Evolutionary conservation across 306 rosid genomes (phyloP).

Genomic region (Begonia fuchsioides): DNA sequence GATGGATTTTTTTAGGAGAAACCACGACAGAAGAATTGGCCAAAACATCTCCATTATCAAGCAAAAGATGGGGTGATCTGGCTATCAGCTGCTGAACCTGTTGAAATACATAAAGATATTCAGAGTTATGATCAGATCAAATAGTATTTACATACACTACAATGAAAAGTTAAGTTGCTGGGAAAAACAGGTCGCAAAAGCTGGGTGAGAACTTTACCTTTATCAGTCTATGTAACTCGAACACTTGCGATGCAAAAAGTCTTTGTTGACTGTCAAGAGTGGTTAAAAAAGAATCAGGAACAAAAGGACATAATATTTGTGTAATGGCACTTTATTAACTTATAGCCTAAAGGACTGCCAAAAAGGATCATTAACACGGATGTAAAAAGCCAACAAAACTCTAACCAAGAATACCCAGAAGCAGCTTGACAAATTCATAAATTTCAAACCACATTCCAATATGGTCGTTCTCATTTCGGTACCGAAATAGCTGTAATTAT

Average conservation of each 20-base stretch:
- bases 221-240: conserved; percentile 64
- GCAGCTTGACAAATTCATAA: background rate
- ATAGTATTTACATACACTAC: background rate
- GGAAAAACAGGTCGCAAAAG: conserved; percentile 2
- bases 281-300: conserved; percentile 15
- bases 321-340: too few species aligned
- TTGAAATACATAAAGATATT: conserved; percentile 3
- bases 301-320: background rate
- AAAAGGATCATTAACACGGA: too few species aligned
- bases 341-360: background rate
- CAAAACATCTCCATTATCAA: conserved; percentile 50
- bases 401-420: too few species aligned
- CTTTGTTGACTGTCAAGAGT: conserved; percentile 76
- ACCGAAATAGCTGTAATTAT: conserved; percentile 16
- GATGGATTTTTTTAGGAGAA: conserved; percentile 35
- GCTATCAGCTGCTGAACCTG: conserved; percentile 94
- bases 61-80: conserved; percentile 62
- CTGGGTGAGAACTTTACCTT: conserved; percentile 36
- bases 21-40: conserved; percentile 39
- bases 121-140: background rate
- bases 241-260: conserved; percentile 64
- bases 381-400: too few species aligned
- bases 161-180: background rate
- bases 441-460: background rate
- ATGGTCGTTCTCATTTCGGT: too few species aligned